Evolutionary conservation across 2,329 filamentous ascomycete genomes (phyloP).

Genomic region (Nemania diffusa): DNA sequence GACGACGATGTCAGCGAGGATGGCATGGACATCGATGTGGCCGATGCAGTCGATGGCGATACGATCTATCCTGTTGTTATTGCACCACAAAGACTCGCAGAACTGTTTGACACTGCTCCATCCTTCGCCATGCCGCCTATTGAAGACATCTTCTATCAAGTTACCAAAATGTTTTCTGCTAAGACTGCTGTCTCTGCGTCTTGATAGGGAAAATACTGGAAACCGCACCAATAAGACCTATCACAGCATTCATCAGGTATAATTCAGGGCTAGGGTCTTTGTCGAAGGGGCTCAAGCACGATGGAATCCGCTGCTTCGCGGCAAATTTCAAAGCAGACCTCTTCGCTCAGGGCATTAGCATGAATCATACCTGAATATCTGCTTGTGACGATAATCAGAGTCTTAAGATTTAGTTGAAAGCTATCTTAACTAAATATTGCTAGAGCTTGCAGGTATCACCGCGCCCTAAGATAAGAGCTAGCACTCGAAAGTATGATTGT

Average conservation of each 20-base stretch:
- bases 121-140: slow-evolving; percentile 77
- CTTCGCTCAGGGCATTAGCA: neutral
- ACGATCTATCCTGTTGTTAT: slow-evolving; percentile 69
- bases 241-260: neutral
- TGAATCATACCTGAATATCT: neutral
- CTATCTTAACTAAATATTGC: neutral
- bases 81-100: slow-evolving; percentile 72
- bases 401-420: neutral
- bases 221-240: neutral
- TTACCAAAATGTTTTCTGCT: slow-evolving; percentile 71
- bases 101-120: slow-evolving; percentile 76
- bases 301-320: neutral
- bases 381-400: neutral
- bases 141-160: slow-evolving; percentile 79
- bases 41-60: slow-evolving; percentile 62
- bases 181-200: slow-evolving; percentile 57
- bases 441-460: neutral
- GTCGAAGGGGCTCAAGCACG: neutral
- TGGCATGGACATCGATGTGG: slow-evolving; percentile 58
- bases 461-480: neutral
- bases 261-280: neutral
- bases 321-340: neutral
- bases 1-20: slow-evolving; percentile 55
- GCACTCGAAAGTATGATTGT: neutral
- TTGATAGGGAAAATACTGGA: slow-evolving; percentile 22